Base-by-base conservation (phyloP, 192 early-diverging fungal species). In the Gigaspora rosea region DNA sequence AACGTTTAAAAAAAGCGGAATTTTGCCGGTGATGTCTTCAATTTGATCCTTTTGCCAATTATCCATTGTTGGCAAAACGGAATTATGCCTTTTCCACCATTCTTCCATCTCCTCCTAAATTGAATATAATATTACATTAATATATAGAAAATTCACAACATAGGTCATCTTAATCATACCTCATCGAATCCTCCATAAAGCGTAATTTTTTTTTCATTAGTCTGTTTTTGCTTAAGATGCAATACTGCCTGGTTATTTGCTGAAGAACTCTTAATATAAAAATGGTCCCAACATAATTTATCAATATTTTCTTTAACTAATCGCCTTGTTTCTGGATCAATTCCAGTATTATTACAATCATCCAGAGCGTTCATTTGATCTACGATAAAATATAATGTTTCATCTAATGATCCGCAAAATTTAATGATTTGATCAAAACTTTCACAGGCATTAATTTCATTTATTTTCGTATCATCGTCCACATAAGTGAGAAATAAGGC, bases 291-390 rank as follows among this genome's bases (percentile, higher is more conserved):
- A 7, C 7, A 35, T 15, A 67, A 36, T 46, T 67, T 67, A 47
- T 67, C 65, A 48, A 67, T 13, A n/a, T 47, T 22, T 35, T 46
- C 3, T 67, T 35, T 67, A 67, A 67, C 35, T 67, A 47, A 2
- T 47, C n/a, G 10, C 8, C 46, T 33, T 33, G 2, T 66, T 66
- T 32, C 27, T 6, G 7, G 8, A 4, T 32, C 18, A 66, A 46
- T 8, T 18, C 33, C 32, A 47, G 32, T 46, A 46, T 66, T 2
- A 66, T 47, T 32, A 36, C 9, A 10, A 22, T 74, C 54, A 61
- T 74, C 56, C 54, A 74, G 22, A 62, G 73, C n/a, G 32, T 74
- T 74, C 32, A 61, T 52, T 62, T 74, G 56, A 33, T 74, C 73
- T 12, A 75, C 27, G n/a, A 75, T 75, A 47, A 75, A 75, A 75